These are phyloP conservation scores for Radiomyces spectabilis DNA, from an alignment of 192 early-diverging fungal species.

Conservation along the genomic window DNA sequence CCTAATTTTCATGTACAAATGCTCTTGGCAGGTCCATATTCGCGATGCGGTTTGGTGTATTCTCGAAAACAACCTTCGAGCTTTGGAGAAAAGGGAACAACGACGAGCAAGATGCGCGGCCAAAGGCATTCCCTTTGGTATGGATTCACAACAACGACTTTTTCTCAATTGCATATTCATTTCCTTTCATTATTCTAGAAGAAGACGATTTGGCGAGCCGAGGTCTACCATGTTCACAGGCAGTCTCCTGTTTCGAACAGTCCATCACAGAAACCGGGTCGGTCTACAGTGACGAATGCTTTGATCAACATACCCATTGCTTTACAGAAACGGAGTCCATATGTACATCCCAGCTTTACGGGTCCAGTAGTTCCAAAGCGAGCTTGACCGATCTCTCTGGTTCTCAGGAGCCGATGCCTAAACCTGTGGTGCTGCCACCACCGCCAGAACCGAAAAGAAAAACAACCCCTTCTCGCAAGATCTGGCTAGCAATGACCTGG, in stretches of 20 bases:
- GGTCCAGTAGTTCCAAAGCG: too few relatives aligned
- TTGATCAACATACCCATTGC: background rate
- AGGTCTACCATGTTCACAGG: conserved; percentile 14
- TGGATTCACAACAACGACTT: background rate
- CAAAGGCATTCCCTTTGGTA: conserved; percentile 31
- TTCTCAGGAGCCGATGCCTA: too few relatives aligned
- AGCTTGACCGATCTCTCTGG: too few relatives aligned
- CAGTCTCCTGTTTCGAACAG: conserved; percentile 29
- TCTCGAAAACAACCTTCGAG: conserved; percentile 73
- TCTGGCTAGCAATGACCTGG: conserved; percentile 84
- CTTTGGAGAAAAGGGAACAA: conserved; percentile 54
- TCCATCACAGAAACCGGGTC: conserved; percentile 18
- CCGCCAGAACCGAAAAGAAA: too few relatives aligned
- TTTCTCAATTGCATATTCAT: background rate
- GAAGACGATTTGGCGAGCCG: conserved; percentile 25
- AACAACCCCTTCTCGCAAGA: too few relatives aligned
- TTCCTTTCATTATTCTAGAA: background rate
- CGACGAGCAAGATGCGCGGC: conserved; percentile 32
- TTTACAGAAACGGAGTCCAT: conserved; percentile 27
- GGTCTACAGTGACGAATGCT: conserved; percentile 9
- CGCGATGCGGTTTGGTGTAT: conserved; percentile 70
- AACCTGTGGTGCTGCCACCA: too few relatives aligned
- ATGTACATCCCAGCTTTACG: conserved; percentile 10
- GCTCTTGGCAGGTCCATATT: conserved; percentile 67
- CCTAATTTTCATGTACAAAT: too few relatives aligned